Conservation (phyloP, 164 flowering plant genomes). For the Buxus sempervirens region DNA sequence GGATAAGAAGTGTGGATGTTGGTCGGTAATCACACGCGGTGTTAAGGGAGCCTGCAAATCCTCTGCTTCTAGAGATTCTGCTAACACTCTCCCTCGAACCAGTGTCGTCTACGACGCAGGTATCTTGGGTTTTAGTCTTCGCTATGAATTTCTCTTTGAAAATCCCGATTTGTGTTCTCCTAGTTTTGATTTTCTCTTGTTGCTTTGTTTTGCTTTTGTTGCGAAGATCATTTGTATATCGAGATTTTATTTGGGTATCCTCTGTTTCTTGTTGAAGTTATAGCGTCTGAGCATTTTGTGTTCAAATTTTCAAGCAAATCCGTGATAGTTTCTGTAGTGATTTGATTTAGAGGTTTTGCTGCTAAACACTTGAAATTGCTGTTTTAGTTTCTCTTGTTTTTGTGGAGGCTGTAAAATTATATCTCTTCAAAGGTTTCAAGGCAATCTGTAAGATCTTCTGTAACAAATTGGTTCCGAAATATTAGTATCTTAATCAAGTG, state of each 20-base stretch:
- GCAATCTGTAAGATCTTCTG: not conserved
- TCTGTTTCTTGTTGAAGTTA: no score
- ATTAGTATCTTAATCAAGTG: not conserved
- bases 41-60: slow-evolving; percentile 50
- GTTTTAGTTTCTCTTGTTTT: no score
- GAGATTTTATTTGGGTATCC: no score
- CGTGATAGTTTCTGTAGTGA: no score
- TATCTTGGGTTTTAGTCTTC: slow-evolving; percentile 7
- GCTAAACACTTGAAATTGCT: no score
- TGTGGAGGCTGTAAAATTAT: not conserved
- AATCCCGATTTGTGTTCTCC: slow-evolving; percentile 6
- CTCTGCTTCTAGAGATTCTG: slow-evolving; percentile 51
- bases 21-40: slow-evolving; percentile 56
- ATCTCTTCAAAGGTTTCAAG: not conserved
- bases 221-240: not conserved
- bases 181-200: not conserved
- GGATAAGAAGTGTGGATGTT: slow-evolving; percentile 77
- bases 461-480: not conserved
- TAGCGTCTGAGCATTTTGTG: no score
- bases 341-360: no score
- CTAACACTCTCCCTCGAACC: slow-evolving; percentile 64
- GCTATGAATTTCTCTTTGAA: not conserved
- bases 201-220: not conserved
- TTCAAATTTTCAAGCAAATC: no score
- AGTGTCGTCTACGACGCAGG: slow-evolving; percentile 91